Conservation (phyloP, 2,329 filamentous ascomycete genomes). For the Xylariales sp. region DNA sequence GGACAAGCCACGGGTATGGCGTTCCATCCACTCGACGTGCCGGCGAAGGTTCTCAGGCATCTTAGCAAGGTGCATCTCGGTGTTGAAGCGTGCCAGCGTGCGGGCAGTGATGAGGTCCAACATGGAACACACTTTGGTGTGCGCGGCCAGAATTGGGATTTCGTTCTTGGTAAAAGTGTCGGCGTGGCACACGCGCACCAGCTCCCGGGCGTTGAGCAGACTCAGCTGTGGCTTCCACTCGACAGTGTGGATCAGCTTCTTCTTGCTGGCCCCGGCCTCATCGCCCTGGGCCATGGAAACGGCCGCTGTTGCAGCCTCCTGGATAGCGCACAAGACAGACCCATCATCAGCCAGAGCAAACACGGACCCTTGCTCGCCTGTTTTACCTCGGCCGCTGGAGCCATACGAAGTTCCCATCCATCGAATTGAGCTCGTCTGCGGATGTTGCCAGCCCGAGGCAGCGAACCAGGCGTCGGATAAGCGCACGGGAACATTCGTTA, state of each 20-base stretch:
- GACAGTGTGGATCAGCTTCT: conserved; percentile 28
- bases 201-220: conserved; percentile 24
- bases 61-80: no score
- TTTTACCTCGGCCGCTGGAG: conserved; percentile 9
- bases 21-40: conserved; percentile 27
- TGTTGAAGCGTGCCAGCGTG: no score
- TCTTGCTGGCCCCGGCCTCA: conserved; percentile 9
- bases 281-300: conserved; percentile 18
- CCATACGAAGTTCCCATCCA: conserved; percentile 19
- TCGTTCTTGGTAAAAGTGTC: not conserved
- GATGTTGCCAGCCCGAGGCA: conserved; percentile 26
- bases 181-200: no score
- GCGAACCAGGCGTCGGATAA: conserved; percentile 29
- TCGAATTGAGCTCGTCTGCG: conserved; percentile 20
- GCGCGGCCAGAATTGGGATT: not conserved
- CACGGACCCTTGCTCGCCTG: conserved; percentile 23
- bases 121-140: no score
- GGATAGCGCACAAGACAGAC: conserved; percentile 22
- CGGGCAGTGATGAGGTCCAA: not conserved
- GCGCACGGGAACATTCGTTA: conserved; percentile 25
- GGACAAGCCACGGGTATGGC: no score
- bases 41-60: conserved; percentile 18
- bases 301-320: conserved; percentile 19
- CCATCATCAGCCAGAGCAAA: conserved; percentile 26
- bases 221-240: conserved; percentile 35